Conservation (phyloP, 2,329 filamentous ascomycete genomes). For the Bertia moriformis region DNA sequence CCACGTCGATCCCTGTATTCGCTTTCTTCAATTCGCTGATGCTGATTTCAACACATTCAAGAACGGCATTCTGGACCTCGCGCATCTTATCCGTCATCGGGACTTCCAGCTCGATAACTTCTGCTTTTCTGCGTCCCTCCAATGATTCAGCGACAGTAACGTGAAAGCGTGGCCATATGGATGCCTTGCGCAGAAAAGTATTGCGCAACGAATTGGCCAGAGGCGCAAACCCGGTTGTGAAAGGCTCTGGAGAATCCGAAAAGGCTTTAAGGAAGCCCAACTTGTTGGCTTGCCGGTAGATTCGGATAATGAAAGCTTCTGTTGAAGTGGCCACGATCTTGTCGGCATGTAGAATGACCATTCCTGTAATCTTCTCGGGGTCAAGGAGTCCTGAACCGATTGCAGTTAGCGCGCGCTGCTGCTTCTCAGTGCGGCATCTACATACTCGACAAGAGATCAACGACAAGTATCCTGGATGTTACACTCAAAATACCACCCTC, state of each 20-base stretch:
- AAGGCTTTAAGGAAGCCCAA: slow-evolving; percentile 89
- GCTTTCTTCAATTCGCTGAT: slow-evolving; percentile 86
- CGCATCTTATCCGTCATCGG: slow-evolving; percentile 91
- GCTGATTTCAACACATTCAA: slow-evolving; percentile 91
- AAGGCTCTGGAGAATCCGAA: slow-evolving; percentile 82
- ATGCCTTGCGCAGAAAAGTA: slow-evolving; percentile 74
- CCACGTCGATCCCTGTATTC: slow-evolving; percentile 68
- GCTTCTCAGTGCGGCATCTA: too few species aligned
- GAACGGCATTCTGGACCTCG: slow-evolving; percentile 81
- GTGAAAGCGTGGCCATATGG: slow-evolving; percentile 87
- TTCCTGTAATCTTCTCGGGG: slow-evolving; percentile 43
- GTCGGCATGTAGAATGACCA: background rate
- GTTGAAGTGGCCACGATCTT: slow-evolving; percentile 58
- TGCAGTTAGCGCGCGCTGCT: too few species aligned
- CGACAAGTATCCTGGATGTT: slow-evolving; percentile 85
- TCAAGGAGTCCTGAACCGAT: background rate
- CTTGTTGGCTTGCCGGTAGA: slow-evolving; percentile 92
- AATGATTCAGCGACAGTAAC: slow-evolving; percentile 76
- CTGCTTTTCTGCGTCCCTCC: slow-evolving; percentile 81
- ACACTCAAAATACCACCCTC: slow-evolving; percentile 87
- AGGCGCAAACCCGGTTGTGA: slow-evolving; percentile 76
- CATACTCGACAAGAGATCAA: slow-evolving; percentile 76
- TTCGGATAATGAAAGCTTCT: slow-evolving; percentile 87
- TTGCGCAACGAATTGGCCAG: slow-evolving; percentile 84
- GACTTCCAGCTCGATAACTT: slow-evolving; percentile 92